A percentile compares a stretch with the other conserved stretches of the same genome.
Evolutionary conservation across 2,329 filamentous ascomycete species (phyloP).

Genomic region (Lojkania enalia): DNA sequence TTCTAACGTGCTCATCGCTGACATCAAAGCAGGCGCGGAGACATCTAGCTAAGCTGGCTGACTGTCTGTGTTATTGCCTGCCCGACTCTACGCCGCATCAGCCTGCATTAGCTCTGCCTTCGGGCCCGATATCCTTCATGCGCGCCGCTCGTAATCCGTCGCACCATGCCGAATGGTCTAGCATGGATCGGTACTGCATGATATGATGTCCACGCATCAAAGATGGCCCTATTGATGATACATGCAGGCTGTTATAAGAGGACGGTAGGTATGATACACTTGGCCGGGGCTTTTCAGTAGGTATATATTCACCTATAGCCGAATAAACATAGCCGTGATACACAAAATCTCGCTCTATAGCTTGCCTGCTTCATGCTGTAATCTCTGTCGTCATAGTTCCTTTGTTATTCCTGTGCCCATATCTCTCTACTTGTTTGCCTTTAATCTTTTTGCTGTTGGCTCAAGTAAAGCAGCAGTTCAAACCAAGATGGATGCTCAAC

Average conservation of each 20-base stretch:
- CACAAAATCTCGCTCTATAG: constrained; percentile 2
- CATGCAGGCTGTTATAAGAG: constrained; percentile 4
- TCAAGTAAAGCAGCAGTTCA: constrained; percentile 4
- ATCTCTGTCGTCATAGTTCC: constrained; percentile 3
- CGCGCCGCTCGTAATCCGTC: constrained; percentile 2
- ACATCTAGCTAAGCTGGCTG: constrained; percentile 6
- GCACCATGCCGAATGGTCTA: constrained; percentile 3
- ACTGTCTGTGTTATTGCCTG: constrained; percentile 3
- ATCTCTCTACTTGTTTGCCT: constrained; percentile 2
- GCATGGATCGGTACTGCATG: constrained; percentile 2
- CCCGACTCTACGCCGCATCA: constrained; percentile 6
- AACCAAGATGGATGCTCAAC: constrained; percentile 3
- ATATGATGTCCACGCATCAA: constrained; percentile 3
- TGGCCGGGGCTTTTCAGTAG: constrained; percentile 1
- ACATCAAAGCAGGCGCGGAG: constrained; percentile 6
- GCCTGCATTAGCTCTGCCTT: constrained; percentile 8
- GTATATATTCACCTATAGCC: constrained; percentile 2
- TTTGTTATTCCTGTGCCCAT: constrained; percentile 2
- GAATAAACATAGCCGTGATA: constrained; percentile 3
- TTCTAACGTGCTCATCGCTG: constrained; percentile 7
- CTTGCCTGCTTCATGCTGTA: constrained; percentile 3
- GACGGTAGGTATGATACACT: constrained; percentile 2
- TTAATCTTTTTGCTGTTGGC: constrained; percentile 3
- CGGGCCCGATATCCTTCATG: constrained; percentile 4
- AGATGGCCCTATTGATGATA: constrained; percentile 1